Conservation (phyloP, 2,329 filamentous ascomycete genomes). For the Cordyceps javanica region DNA sequence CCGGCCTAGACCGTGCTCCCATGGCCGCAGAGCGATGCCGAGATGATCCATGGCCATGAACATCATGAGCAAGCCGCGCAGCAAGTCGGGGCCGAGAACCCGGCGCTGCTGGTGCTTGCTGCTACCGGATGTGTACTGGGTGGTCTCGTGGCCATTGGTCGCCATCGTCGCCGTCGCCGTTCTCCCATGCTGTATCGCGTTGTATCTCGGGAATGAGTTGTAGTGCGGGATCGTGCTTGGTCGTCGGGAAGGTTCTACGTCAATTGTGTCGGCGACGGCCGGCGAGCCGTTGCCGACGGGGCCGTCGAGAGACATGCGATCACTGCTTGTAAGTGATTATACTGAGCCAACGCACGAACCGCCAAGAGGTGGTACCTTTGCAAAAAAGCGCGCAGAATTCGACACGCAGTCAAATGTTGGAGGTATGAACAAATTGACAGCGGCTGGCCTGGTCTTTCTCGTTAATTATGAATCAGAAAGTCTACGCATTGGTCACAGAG, state of each 20-base stretch:
- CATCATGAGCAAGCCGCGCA: conserved; percentile 39
- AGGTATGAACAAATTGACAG: too few species aligned
- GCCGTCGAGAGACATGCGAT: not conserved
- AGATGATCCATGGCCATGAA: conserved; percentile 41
- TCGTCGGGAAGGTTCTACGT: not conserved
- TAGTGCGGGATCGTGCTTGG: conserved; percentile 15
- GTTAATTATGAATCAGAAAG: not conserved
- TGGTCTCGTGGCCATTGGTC: not conserved
- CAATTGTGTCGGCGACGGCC: not conserved
- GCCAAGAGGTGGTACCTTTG: too few species aligned
- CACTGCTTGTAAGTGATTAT: too few species aligned
- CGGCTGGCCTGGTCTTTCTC: not conserved
- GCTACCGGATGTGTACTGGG: not conserved
- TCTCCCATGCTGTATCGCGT: conserved; percentile 8
- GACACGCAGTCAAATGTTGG: not conserved
- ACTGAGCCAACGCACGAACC: too few species aligned
- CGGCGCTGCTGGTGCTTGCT: conserved; percentile 15
- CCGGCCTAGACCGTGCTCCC: conserved; percentile 34
- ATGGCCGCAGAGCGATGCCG: conserved; percentile 31
- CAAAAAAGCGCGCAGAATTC: too few species aligned
- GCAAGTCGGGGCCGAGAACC: conserved; percentile 36
- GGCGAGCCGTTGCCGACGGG: not conserved
- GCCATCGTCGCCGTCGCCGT: too few species aligned
- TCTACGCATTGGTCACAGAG: not conserved
- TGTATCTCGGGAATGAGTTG: conserved; percentile 15